phyloP scores from a whole-genome alignment of 192 early-diverging fungal species.

The Backusella australiensis region DNA sequence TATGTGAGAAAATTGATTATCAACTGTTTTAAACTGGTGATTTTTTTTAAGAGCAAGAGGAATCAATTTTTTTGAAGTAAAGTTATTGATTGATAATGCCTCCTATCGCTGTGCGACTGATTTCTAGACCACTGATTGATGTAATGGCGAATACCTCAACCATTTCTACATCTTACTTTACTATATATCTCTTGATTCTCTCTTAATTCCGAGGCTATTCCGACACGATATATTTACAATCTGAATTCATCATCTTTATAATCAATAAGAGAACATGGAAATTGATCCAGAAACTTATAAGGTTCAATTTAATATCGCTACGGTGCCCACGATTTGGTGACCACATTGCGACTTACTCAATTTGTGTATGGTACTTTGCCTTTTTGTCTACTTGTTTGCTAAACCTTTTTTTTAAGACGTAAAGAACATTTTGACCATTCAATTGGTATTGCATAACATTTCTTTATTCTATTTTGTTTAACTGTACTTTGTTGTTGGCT shows the following conservation, averaged over 20 bases:
- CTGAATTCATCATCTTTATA: not conserved
- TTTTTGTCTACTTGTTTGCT: not conserved
- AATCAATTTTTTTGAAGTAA: conserved; percentile 44
- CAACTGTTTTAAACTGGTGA: not conserved
- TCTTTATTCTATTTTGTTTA: not conserved
- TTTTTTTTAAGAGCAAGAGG: not conserved
- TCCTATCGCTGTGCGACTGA: conserved; percentile 85
- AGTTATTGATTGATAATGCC: conserved; percentile 76
- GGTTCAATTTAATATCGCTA: conserved; percentile 68
- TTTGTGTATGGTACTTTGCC: conserved; percentile 42
- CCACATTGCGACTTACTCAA: conserved; percentile 70
- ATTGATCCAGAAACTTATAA: conserved; percentile 93
- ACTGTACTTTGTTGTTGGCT: not conserved
- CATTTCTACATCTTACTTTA: conserved; percentile 58
- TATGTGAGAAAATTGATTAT: conserved; percentile 67
- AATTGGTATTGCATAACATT: not conserved
- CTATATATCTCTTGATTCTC: conserved; percentile 45
- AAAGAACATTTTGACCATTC: not conserved
- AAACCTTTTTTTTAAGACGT: not conserved
- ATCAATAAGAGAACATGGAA: conserved; percentile 67
- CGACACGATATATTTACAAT: no score
- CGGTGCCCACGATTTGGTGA: conserved; percentile 64
- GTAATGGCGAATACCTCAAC: conserved; percentile 49
- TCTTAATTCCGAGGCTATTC: not conserved
- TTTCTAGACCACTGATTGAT: conserved; percentile 82